Conservation (phyloP, 78 protist species). For the Anaeramoeba flamelloides region DNA sequence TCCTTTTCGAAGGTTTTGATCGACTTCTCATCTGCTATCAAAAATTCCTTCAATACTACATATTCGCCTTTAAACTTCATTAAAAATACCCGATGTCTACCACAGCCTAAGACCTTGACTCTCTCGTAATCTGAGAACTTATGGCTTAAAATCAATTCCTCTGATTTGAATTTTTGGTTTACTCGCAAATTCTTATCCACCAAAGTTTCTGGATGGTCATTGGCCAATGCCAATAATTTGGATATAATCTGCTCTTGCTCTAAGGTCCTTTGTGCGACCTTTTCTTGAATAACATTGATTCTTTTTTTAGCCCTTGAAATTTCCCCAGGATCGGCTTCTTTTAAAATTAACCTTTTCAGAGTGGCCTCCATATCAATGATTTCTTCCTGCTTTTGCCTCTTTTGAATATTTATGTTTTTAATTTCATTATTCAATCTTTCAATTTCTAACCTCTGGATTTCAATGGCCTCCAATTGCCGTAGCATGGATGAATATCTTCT, state of each 20-base stretch:
- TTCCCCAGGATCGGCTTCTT: background rate
- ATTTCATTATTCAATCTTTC: background rate
- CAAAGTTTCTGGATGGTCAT: background rate
- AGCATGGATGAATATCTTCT: background rate
- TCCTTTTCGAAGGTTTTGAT: background rate
- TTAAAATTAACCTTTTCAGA: background rate
- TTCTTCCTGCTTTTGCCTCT: background rate
- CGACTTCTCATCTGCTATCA: background rate
- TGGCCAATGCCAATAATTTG: background rate
- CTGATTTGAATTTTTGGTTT: too few relatives aligned
- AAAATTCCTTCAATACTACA: background rate
- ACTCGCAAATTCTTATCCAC: too few relatives aligned
- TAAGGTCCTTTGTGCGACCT: background rate
- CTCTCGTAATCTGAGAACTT: background rate
- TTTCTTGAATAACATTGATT: background rate
- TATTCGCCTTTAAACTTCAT: background rate
- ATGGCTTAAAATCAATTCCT: background rate
- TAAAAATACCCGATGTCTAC: background rate
- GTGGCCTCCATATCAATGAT: background rate
- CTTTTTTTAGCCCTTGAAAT: background rate
- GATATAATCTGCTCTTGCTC: background rate
- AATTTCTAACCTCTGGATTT: background rate
- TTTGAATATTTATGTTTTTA: background rate
- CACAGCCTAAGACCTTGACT: background rate
- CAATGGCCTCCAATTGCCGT: background rate